Evolutionary conservation across 2,329 filamentous ascomycete genomes (phyloP), one percentile per base, ranked within the genome.

Genomic region (Alternaria conjuncta): DNA sequence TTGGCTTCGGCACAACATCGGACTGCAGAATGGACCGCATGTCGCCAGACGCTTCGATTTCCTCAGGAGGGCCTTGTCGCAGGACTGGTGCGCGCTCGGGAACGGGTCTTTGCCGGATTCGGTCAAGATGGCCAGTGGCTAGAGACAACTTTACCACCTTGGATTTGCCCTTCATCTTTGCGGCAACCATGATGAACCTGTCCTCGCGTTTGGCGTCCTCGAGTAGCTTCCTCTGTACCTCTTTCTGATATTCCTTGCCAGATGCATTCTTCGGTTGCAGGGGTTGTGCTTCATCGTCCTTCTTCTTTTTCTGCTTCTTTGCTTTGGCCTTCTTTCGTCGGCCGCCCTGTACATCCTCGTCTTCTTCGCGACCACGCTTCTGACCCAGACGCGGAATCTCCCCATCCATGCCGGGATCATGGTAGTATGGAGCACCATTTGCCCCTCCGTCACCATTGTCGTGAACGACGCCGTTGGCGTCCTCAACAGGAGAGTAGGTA

Each of bases 221-320:
- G 10, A 81, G 66, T 13, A 78, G 78, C 72, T 75, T 81, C 73
- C 68, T 83, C 75, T 85, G 79, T 49, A 84, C 79, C 66, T 84
- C 80, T 56, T 82, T 82, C 63, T 83, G 80, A 60, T 83, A 85
- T 59, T 85, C 81, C 50, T 81, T 78, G 10, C 82, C 82, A 10
- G 82, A 80, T 25, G 80, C 79, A 46, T 77, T 84, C 70, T 82
- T 83, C 7, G 67, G 78, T 64, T 78, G 61, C 63, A 74, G 57
- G 67, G 72, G 56, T 71, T 75, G 75, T 30, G 76, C 72, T 3
- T 73, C 65, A 67, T 81, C 81, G 30, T 76, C 76, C 28, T 81
- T 80, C 23, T 77, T 78, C 44, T 79, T 80, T 51, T 71, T 75
- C 63, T 66, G 71, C 28, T 70, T 69, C 58, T 71, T 73, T 21